phyloP scores from a whole-genome alignment of 345 rosid species.

The Citrus cavaleriei region DNA sequence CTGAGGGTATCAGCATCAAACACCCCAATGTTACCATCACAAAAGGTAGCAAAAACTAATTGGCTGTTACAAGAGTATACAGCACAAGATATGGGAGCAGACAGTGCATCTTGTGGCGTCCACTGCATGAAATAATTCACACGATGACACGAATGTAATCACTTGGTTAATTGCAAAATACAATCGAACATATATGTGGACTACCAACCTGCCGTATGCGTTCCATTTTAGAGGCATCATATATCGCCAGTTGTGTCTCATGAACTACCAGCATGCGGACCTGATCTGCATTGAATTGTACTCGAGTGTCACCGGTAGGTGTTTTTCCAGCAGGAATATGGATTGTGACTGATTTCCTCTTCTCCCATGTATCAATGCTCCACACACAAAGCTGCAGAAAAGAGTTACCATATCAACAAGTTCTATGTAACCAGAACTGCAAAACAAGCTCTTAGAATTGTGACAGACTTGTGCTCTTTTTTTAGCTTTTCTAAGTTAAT shows the following conservation, averaged over 20 bases:
- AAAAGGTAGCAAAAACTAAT: conserved; percentile 60
- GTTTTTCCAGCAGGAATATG: conserved; percentile 69
- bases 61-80: conserved; percentile 80
- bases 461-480: not conserved
- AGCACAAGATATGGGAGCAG: conserved; percentile 73
- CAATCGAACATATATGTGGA: not conserved
- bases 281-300: conserved; percentile 81
- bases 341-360: conserved; percentile 53
- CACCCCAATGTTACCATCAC: conserved; percentile 71
- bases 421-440: not conserved
- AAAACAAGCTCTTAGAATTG: not conserved
- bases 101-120: conserved; percentile 65
- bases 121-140: conserved; percentile 44
- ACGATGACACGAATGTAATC: not conserved
- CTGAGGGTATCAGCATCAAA: conserved; percentile 70
- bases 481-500: not conserved
- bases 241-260: conserved; percentile 76
- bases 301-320: conserved; percentile 63
- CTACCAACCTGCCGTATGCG: conserved; percentile 54
- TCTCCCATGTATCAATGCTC: conserved; percentile 94
- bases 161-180: not conserved
- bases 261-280: conserved; percentile 69
- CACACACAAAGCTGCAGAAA: conserved; percentile 60
- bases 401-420: not conserved
- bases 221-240: conserved; percentile 84